Base-by-base conservation (phyloP, 164 flowering plant species). In the Hamamelis virginiana region DNA sequence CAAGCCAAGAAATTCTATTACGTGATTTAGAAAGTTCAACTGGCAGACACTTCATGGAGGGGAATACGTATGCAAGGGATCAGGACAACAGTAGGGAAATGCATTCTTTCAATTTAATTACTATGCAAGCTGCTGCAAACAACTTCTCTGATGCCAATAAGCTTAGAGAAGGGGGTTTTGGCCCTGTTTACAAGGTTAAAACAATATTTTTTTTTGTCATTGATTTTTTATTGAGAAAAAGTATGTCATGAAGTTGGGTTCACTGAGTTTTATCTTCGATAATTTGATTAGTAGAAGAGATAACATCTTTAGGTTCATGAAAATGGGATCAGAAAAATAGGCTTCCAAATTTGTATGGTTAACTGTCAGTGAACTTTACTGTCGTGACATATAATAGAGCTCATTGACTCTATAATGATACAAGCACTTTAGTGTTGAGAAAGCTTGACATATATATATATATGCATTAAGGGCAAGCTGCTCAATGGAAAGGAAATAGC, bases 111-210 rank as follows among this genome's bases (percentile, higher is more conserved):
- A 56, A 55, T 43, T 65, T 81, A 10, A 41, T 21, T 5, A 61
- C 70, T 0, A 73, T 81, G 12, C 48, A 55, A 52, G 61, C 28
- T 46, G 80, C 84, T 12, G 79, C 82, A 53, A 48, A 74, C 50
- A 38, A 74, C 22, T 81, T 81, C 59, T 74, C 78, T 15, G 26
- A 38, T 27, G 51, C 26, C 55, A 81, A 72, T 52, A 72, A 79
- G 73, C 78, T 81, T 21, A 80, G 80, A 48, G 63, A 77, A 72
- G 84, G 84, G 0, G 82, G 80, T 0, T 78, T 76, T 67, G 82
- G 84, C 15, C 62, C 78, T 0, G 88, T 87, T 69, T 83, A 78
- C 67, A 80, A 78, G 83, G 90, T 84, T 61, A 2, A 22, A 9
- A 27, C 41, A 50, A 33, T 1, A 26, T 21, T 19, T 28, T 50